Conservation (phyloP, 192 early-diverging fungal species). For the Globomyces pollinis-pini region DNA sequence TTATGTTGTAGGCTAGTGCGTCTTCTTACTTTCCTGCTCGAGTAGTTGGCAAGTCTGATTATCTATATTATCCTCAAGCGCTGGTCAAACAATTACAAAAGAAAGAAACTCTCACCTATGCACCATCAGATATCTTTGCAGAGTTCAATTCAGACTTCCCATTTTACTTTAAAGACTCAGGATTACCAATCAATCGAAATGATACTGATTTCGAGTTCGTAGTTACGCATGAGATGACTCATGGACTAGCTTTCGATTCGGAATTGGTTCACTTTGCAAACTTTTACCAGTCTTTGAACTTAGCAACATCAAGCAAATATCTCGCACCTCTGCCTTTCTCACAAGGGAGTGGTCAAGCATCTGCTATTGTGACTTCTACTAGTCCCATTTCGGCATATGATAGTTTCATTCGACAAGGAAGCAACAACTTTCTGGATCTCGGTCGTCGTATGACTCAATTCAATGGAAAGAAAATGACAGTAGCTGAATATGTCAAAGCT, state of each 20-base stretch:
- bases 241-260: conserved; percentile 31
- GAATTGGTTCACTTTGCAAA: conserved; percentile 6
- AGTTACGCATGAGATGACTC: conserved; percentile 30
- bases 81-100: conserved; percentile 13
- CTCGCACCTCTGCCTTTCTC: conserved; percentile 23
- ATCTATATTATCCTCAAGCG: conserved; percentile 13
- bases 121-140: conserved; percentile 11
- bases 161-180: conserved; percentile 10
- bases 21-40: conserved; percentile 11
- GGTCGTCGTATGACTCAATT: neutral
- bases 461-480: neutral
- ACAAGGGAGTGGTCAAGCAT: conserved; percentile 5
- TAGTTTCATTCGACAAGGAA: neutral
- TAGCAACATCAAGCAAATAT: conserved; percentile 10
- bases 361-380: conserved; percentile 14
- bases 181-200: conserved; percentile 16
- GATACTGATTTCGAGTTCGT: conserved; percentile 31
- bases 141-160: conserved; percentile 17
- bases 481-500: conserved; percentile 11
- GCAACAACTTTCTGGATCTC: neutral
- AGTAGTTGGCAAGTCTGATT: neutral
- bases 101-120: neutral
- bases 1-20: conserved; percentile 3
- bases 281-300: conserved; percentile 1
- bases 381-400: conserved; percentile 18